phyloP scores from a whole-genome alignment of 2,329 filamentous ascomycete species.

The Fusarium verticillioides region DNA sequence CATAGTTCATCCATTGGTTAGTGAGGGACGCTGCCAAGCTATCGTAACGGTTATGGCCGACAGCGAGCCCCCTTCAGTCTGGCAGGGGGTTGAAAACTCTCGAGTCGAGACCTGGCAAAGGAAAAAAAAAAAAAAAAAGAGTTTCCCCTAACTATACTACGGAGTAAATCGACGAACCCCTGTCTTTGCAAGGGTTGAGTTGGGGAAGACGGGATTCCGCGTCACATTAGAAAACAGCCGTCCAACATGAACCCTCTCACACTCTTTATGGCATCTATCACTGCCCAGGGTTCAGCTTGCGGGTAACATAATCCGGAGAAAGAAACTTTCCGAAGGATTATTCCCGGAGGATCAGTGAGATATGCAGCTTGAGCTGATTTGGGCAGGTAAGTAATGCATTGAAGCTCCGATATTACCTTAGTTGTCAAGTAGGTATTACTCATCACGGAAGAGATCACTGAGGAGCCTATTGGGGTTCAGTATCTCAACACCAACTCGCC shows the following conservation, averaged over 20 bases:
- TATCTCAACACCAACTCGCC: neutral
- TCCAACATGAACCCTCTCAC: too few relatives aligned
- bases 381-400: neutral
- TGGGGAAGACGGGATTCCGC: neutral
- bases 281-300: neutral
- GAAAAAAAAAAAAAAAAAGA: too few relatives aligned
- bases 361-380: neutral
- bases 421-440: neutral
- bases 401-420: neutral
- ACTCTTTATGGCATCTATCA: too few relatives aligned
- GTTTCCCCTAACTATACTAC: too few relatives aligned
- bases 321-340: neutral
- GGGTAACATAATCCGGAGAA: neutral
- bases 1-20: too few relatives aligned
- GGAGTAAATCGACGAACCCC: too few relatives aligned
- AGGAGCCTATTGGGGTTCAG: neutral
- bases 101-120: fast-evolving
- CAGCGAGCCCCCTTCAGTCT: fast-evolving
- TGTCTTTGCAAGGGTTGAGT: too few relatives aligned
- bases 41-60: neutral
- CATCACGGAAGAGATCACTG: too few relatives aligned
- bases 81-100: fast-evolving
- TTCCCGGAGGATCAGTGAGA: neutral
- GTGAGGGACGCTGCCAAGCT: neutral
- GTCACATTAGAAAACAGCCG: too few relatives aligned